A percentile compares a stretch with the other conserved stretches of the same genome.
Conservation (phyloP, 2,329 filamentous ascomycete genomes). For the Scedosporium dehoogii region DNA sequence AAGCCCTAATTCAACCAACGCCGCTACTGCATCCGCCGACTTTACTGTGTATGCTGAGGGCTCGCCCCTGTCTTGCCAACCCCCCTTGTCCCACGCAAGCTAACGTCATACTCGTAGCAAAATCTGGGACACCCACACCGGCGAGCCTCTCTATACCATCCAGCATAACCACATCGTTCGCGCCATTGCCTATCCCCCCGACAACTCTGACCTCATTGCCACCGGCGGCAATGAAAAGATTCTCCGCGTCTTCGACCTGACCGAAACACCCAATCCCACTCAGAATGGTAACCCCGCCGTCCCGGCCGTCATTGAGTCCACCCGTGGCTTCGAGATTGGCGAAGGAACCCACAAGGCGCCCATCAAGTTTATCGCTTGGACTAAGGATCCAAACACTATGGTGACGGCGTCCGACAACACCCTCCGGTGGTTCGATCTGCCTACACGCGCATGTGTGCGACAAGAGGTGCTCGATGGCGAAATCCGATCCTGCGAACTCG, state of each 20-base stretch:
- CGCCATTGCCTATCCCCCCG: slow-evolving; percentile 78
- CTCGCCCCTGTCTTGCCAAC: not conserved
- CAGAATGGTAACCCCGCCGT: slow-evolving; percentile 12
- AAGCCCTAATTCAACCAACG: slow-evolving; percentile 76
- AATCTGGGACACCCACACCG: slow-evolving; percentile 94
- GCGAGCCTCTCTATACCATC: slow-evolving; percentile 77
- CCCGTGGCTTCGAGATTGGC: slow-evolving; percentile 76
- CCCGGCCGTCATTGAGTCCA: slow-evolving; percentile 42
- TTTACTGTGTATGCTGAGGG: slow-evolving; percentile 67
- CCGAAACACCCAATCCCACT: slow-evolving; percentile 38
- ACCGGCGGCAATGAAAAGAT: slow-evolving; percentile 97
- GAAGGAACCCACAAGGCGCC: slow-evolving; percentile 72
- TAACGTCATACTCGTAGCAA: slow-evolving; percentile 49
- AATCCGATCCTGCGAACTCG: slow-evolving; percentile 89
- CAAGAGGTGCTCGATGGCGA: slow-evolving; percentile 72
- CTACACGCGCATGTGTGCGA: slow-evolving; percentile 62
- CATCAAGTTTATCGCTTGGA: slow-evolving; percentile 97
- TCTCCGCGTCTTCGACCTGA: slow-evolving; percentile 83
- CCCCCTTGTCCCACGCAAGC: slow-evolving; percentile 6
- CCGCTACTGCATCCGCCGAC: slow-evolving; percentile 89
- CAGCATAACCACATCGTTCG: slow-evolving; percentile 94
- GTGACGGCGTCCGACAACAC: slow-evolving; percentile 89
- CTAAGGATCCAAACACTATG: slow-evolving; percentile 74
- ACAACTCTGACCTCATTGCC: slow-evolving; percentile 73
- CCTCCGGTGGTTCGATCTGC: slow-evolving; percentile 88